Evolutionary conservation across 2,329 filamentous ascomycete genomes (phyloP), one percentile per base, ranked within the genome.

Genomic region (Triangularia setosa): DNA sequence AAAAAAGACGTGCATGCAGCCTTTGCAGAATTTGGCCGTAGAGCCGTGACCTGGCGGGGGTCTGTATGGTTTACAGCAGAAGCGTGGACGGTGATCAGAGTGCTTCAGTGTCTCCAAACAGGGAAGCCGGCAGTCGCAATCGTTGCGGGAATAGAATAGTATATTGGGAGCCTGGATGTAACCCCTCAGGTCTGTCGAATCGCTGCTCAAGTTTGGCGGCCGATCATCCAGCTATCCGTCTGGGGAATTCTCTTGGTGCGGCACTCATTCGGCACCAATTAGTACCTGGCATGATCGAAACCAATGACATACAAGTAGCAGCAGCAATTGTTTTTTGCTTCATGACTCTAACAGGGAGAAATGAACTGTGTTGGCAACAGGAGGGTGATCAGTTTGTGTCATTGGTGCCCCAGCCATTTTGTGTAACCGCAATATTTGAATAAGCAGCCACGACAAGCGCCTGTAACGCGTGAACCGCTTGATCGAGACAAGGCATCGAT

Each of bases 81-180:
- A n/a, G n/a, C n/a, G n/a, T n/a, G n/a, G 24, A 53, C 11, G 48
- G 48, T 53, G 48, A 24, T 25, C 48, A 53, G 9, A 53, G 24
- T 25, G 35, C 35, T 40, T 40, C 35, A 40, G 4, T 9, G 16
- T n/a, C 35, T 40, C 35, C 35, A n/a, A 40, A 40, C 12, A n/a
- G 35, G 14, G 35, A 40, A 40, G 35, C 35, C 35, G 35, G 35
- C 16, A 48, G 40, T 48, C n/a, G n/a, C 40, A 27, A n/a, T n/a
- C 16, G 16, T 24, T 28, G 52, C 24, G 52, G 52, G 52, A 55
- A 55, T 55, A 55, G 52, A 28, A 55, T 16, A 24, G 52, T 28
- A 28, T 48, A 55, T 24, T 53, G 58, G 58, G 27, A 30, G 58
- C 35, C 35, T 60, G 40, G 58, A 60, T 44, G 58, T 40, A 53